Evolutionary conservation across 2,329 filamentous ascomycete species (phyloP).

Genomic region (Trichoderma oligosporum): DNA sequence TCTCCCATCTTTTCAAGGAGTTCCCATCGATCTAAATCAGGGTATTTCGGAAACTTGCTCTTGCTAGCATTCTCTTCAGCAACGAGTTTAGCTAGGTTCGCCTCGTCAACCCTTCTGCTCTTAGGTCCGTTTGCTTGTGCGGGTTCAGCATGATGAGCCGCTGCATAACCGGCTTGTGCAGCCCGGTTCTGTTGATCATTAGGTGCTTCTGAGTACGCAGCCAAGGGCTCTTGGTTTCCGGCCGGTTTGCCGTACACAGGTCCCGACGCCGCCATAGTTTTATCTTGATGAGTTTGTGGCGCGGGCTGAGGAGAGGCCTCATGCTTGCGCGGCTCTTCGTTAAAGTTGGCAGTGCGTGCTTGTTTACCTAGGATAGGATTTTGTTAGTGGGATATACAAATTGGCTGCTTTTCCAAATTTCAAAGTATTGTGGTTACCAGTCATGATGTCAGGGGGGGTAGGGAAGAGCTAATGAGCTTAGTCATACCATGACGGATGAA

Average conservation of each 20-base stretch:
- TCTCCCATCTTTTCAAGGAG: constrained; percentile 97
- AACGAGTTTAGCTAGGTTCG: constrained; percentile 78
- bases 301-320: constrained; percentile 45
- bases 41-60: constrained; percentile 70
- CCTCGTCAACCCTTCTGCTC: constrained; percentile 49
- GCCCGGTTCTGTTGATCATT: constrained; percentile 61
- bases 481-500: constrained; percentile 83
- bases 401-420: neutral
- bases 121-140: constrained; percentile 40
- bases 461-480: neutral
- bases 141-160: constrained; percentile 59
- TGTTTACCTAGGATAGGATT: constrained; percentile 64
- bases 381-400: constrained; percentile 19
- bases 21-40: constrained; percentile 61
- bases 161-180: constrained; percentile 63
- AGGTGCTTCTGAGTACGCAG: constrained; percentile 61
- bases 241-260: constrained; percentile 37
- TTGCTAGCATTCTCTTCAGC: constrained; percentile 86
- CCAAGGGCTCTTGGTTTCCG: constrained; percentile 45
- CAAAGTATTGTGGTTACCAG: neutral
- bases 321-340: constrained; percentile 53
- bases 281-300: constrained; percentile 51
- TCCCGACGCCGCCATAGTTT: constrained; percentile 53
- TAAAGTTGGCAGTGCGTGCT: constrained; percentile 61
- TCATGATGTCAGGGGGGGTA: neutral